Base-by-base conservation (phyloP, 805 yeast genomes). In the Metschnikowia kofuensis region DNA sequence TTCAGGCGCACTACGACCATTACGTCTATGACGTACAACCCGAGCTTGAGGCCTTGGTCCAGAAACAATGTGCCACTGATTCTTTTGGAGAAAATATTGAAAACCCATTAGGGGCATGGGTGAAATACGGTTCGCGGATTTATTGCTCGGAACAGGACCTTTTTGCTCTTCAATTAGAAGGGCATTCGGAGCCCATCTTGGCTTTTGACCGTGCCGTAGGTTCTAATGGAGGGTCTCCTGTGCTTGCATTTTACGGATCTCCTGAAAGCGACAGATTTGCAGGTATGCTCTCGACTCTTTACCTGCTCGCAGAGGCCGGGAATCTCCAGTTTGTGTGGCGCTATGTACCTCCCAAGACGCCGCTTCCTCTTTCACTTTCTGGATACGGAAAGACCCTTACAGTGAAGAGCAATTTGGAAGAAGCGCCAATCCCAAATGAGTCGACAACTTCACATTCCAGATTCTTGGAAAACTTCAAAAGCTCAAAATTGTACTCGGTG, bases 311-410 rank as follows among this genome's bases (percentile, higher is more conserved):
- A 0, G 59, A 68, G 13, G 63, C 72, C 2, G 92, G 87, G 0
- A 87, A 87, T 59, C 61, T 90, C 28, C 75, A 87, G 42, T 86
- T 88, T 62, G 78, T 84, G 2, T 80, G 95, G 85, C 77, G 97
- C 56, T 84, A 89, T 57, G 72, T 80, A 11, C 84, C 86, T 0
- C 57, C 63, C 13, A 77, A 72, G 39, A 14, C 14, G 15, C 6
- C 12, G 10, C 31, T 6, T 13, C 36, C 15, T 7, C 40, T 42
- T 31, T 13, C 45, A 0, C 54, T 83, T 7, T 56, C 75, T 9
- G 94, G 92, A 0, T 89, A 82, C 63, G 94, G 90, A 1, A 83
- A 77, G 14, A 45, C 53, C 6, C 51, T 54, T 27, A 32, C 46
- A 5, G 51, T 45, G n/a, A 40, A 37, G 11, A 38, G 37, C 8